Base-by-base conservation (phyloP, 257 asterid genomes). In the Solanum bulbocastanum region DNA sequence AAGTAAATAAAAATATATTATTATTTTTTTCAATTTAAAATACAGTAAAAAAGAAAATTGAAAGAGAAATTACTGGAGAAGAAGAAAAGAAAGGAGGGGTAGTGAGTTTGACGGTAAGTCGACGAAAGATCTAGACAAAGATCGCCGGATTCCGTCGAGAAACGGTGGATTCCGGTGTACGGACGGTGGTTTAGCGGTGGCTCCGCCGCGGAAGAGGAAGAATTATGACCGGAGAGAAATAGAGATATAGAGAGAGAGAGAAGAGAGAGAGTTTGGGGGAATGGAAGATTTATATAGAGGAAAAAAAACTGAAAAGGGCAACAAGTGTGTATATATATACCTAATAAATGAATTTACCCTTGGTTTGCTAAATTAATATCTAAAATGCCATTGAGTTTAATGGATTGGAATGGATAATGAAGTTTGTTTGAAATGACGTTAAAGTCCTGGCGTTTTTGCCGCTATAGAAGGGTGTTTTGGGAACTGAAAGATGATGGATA, bases 131-230 rank as follows among this genome's bases (percentile, higher is more conserved):
- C 78, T 30, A 40, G 84, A 46, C 20, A 13, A 65, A 23, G 35
- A 65, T 83, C 40, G 33, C 36, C 65, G 73, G 86, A 72, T 85
- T 79, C 88, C 58, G 72, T 13, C 39, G 8, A 56, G 14, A 42
- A 56, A 5, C 35, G 89, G 89, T 69, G 87, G 91, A 83, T 90
- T 89, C 91, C 89, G 90, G 75, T 20, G 27, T 35, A 42, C 72
- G 69, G 87, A 22, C 52, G 90, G 90, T 87, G 85, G 88, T n/a
- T n/a, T 56, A 62, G 82, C 3, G 76, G 91, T 49, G 65, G 85
- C 90, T 23, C 90, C 88, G 91, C 92, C 91, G 90, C n/a, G 27
- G 87, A 23, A 90, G 88, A 13, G 89, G 88, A 40, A 13, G 78
- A 58, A n/a, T 49, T 60, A 37, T 10, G 2, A 39, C 65, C 65